phyloP scores from a whole-genome alignment of 2,329 filamentous ascomycete genomes.

The Chaetomium globosum region DNA sequence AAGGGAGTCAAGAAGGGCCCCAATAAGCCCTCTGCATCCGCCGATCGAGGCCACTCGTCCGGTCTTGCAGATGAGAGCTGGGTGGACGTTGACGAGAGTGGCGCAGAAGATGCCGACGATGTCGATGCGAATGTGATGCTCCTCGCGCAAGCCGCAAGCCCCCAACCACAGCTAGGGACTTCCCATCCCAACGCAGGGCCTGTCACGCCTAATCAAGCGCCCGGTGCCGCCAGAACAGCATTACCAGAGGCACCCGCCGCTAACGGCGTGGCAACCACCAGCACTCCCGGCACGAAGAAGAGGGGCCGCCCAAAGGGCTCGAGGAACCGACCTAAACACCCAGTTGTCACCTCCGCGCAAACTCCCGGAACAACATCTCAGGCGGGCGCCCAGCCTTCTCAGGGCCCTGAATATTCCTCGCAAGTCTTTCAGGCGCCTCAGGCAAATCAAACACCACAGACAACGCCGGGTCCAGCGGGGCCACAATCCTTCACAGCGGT shows the following conservation, averaged over 20 bases:
- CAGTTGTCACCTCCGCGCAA: slow-evolving; percentile 5
- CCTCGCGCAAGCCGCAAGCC: slow-evolving; percentile 31
- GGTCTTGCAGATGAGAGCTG: slow-evolving; percentile 46
- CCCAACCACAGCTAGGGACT: slow-evolving; percentile 17
- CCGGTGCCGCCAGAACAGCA: slow-evolving; percentile 24
- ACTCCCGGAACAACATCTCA: slow-evolving; percentile 4
- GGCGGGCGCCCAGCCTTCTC: not conserved
- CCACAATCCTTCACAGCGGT: slow-evolving; percentile 34
- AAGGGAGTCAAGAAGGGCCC: slow-evolving; percentile 56
- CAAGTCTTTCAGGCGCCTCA: slow-evolving; percentile 19
- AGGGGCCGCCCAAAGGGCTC: slow-evolving; percentile 57
- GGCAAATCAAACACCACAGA: not conserved
- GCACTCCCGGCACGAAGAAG: slow-evolving; percentile 42
- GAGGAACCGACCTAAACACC: slow-evolving; percentile 52
- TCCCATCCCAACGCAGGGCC: slow-evolving; percentile 3
- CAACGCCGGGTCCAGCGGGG: slow-evolving; percentile 3
- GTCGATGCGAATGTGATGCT: slow-evolving; percentile 35
- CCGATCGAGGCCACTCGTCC: slow-evolving; percentile 17
- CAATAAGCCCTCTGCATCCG: slow-evolving; percentile 31
- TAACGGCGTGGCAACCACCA: slow-evolving; percentile 21
- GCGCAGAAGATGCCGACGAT: slow-evolving; percentile 33
- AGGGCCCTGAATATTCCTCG: slow-evolving; percentile 1
- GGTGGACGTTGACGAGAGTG: slow-evolving; percentile 50
- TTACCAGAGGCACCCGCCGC: slow-evolving; percentile 20
- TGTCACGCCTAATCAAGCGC: slow-evolving; percentile 8